Evolutionary conservation across 2,329 filamentous ascomycete genomes (phyloP).

Genomic region (Fusarium sp.): DNA sequence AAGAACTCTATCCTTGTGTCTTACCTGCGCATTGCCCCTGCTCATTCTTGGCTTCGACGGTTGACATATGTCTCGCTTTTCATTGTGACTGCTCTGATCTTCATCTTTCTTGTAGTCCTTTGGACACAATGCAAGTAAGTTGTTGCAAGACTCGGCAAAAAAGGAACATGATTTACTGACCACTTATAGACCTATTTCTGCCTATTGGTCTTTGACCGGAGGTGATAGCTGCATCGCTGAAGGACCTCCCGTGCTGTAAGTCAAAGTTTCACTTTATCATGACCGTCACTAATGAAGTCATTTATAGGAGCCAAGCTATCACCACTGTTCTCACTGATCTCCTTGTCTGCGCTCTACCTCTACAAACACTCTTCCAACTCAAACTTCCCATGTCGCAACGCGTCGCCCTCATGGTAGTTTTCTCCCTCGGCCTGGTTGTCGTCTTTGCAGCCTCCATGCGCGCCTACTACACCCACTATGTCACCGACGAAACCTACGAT

Average conservation of each 20-base stretch:
- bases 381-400: constrained; percentile 53
- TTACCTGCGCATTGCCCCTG: constrained; percentile 57
- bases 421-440: constrained; percentile 55
- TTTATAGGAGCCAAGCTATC: constrained; percentile 50
- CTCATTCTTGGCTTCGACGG: constrained; percentile 51
- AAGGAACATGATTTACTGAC: background rate
- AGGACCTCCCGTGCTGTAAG: constrained; percentile 46
- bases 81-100: constrained; percentile 48
- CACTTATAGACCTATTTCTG: constrained; percentile 32
- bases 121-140: constrained; percentile 56
- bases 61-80: constrained; percentile 49
- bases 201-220: constrained; percentile 45
- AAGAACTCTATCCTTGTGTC: constrained; percentile 58
- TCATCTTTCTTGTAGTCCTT: constrained; percentile 53
- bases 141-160: background rate
- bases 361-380: constrained; percentile 53
- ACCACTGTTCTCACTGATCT: constrained; percentile 53
- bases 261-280: background rate
- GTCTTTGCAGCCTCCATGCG: constrained; percentile 55
- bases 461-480: constrained; percentile 55
- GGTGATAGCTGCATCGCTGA: constrained; percentile 51
- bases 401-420: constrained; percentile 54
- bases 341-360: constrained; percentile 55
- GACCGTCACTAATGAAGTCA: background rate
- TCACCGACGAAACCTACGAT: constrained; percentile 55